Percentiles rank a stretch among this genome's conserved stretches.
phyloP scores from a whole-genome alignment of 352 stramenopile genomes.

The Aphanomyces invadans region DNA sequence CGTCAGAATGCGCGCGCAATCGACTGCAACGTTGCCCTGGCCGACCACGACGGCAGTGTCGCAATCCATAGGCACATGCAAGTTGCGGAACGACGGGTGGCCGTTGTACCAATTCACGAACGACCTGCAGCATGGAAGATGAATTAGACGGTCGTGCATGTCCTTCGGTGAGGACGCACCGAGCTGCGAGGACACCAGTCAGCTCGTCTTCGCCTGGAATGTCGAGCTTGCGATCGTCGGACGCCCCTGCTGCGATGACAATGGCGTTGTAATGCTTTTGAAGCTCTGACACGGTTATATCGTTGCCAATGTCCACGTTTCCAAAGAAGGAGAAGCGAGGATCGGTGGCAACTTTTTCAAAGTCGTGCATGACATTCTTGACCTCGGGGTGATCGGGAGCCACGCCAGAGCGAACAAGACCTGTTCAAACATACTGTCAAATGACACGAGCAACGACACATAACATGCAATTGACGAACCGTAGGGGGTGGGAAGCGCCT shows the following conservation, averaged over 20 bases:
- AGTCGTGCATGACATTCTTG: constrained; percentile 97
- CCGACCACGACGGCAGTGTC: constrained; percentile 93
- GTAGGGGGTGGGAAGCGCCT: constrained; percentile 91
- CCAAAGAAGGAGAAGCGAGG: constrained; percentile 83
- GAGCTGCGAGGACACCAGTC: constrained; percentile 23
- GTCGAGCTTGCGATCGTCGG: constrained; percentile 80
- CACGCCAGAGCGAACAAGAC: constrained; percentile 94
- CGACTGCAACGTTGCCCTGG: constrained; percentile 96
- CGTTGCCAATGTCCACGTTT: constrained; percentile 82
- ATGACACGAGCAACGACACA: not conserved
- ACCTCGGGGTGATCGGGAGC: constrained; percentile 98
- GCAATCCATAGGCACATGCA: constrained; percentile 51
- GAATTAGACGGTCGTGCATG: not conserved
- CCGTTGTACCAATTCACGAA: constrained; percentile 99
- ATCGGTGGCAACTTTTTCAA: constrained; percentile 83
- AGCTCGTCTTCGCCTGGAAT: constrained; percentile 76
- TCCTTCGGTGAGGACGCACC: not conserved
- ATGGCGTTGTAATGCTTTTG: constrained; percentile 89
- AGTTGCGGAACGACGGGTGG: constrained; percentile 89
- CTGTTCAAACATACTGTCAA: constrained; percentile 20
- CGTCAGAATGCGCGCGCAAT: constrained; percentile 93
- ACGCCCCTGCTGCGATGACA: constrained; percentile 93
- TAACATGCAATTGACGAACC: constrained; percentile 45
- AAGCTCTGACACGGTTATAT: constrained; percentile 86
- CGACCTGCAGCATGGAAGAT: constrained; percentile 79